Base-by-base conservation (phyloP, 169 alveolate genomes). In the Plasmodium inui region DNA sequence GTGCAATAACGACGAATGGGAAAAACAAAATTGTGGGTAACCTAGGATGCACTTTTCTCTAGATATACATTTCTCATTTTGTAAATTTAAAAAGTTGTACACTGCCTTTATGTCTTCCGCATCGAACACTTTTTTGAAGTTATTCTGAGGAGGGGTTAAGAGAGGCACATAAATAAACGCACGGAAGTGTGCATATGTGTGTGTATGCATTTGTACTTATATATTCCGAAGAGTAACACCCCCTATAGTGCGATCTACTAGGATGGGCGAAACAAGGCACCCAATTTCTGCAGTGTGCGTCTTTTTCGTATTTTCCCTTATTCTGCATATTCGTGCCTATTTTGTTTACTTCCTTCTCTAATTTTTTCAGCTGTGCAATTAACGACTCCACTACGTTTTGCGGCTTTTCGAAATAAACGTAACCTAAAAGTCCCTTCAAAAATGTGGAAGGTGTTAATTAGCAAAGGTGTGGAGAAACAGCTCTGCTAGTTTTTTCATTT, bases 31-130 rank as follows among this genome's bases (percentile, higher is more conserved):
- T 70, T 41, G 37, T 78, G 39, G 6, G 6, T n/a, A 79, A 89
- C 94, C 94, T 57, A 89, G 73, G 70, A 89, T 78, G 76, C 94
- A 89, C 71, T 89, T 70, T 26, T 89, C 94, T 44, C 74, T 89
- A 61, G 81, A 67, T 44, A 89, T 89, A 89, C 53, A 89, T 80
- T 89, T 79, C 28, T 89, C 73, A 70, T 89, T 89, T 80, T 89
- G 91, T 73, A 89, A 67, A 89, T 89, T 81, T 37, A 89, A 28
- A 80, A 80, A 89, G 61, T 67, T 41, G 74, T 67, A 89, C 84
- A 89, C 55, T 26, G 94, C 39, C 53, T 55, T 30, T 80, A 81
- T 81, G 76, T 89, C 94, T 19, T 89, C 84, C 30, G 14, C 55
- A 41, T 67, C 79, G 37, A 89, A 89, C 26, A 89, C 78, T 7